phyloP scores from a whole-genome alignment of 805 yeast species.

The Torulaspora microellipsoides region DNA sequence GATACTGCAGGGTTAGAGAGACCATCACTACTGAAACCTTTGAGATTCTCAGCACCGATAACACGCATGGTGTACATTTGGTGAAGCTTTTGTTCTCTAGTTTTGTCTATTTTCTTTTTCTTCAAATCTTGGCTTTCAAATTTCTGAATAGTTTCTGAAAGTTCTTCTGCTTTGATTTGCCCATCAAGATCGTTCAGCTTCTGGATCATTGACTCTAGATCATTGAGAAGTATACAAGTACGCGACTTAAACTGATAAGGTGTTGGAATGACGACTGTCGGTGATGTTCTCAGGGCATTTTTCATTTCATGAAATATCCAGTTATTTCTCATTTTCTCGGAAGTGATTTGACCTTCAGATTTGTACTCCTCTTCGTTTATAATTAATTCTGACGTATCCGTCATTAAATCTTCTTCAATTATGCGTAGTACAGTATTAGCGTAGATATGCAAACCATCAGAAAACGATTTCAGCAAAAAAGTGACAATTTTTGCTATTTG shows the following conservation, averaged over 20 bases:
- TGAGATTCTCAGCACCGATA: constrained; percentile 58
- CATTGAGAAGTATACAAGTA: constrained; percentile 74
- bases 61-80: constrained; percentile 62
- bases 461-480: constrained; percentile 53
- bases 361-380: constrained; percentile 13
- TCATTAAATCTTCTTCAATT: constrained; percentile 40
- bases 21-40: constrained; percentile 44
- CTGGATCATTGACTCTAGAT: constrained; percentile 49
- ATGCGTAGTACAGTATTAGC: constrained; percentile 36
- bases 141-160: constrained; percentile 40
- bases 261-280: constrained; percentile 39
- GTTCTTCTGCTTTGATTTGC: constrained; percentile 52
- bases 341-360: constrained; percentile 34
- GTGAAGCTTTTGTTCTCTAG: constrained; percentile 27
- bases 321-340: constrained; percentile 30
- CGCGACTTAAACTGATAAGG: constrained; percentile 56
- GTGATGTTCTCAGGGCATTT: constrained; percentile 42
- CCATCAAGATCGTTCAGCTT: constrained; percentile 52
- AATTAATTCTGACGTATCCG: constrained; percentile 5
- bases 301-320: constrained; percentile 52
- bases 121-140: constrained; percentile 33
- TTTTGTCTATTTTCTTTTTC: constrained; percentile 14
- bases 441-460: constrained; percentile 55
- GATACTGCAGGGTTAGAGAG: constrained; percentile 57
- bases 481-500: constrained; percentile 64